Evolutionary conservation across 768 basidiomycete genomes (phyloP), one percentile per base, ranked within the genome.

Genomic region (Lyophyllum shimeji): DNA sequence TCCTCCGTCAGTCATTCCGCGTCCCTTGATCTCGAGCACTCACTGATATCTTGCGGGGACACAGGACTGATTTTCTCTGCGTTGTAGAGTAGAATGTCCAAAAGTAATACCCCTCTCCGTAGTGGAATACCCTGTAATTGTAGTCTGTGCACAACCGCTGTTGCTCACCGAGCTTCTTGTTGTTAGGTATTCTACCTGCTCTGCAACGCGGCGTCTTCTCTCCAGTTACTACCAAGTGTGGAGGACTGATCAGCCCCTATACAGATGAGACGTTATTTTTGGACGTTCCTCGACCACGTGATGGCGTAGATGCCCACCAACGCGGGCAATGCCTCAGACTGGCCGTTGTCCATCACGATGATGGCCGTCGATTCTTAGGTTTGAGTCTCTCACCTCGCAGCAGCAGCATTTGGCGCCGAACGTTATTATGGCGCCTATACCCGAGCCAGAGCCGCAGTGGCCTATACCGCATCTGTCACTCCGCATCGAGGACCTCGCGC

Each of bases 401-500:
- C 5, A 29, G 29, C n/a, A n/a, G n/a, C n/a, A 9, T 9, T 9
- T 29, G 5, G 18, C 17, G 17, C 25, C 52, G 27, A 46, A 37
- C 20, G 27, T 40, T 18, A 9, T 40, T 11, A 57, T 57, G 56
- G 11, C 56, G 12, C 54, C 63, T 12, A 52, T 57, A 11, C 49
- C 59, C 34, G 53, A 40, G 2, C 57, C 64, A 58, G 60, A 59
- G 39, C 64, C 60, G 17, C 46, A 67, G 42, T 87, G 82, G 81
- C 78, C 76, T 0, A 72, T 86, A 25, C 88, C 87, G 25, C 79
- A 70, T 43, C 74, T 90, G 52, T 68, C 74, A 18, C 65, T 89
- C 39, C 76, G 74, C 18, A 70, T 88, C 31, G 82, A 87, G 13
- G 82, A 87, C 62, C 71, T 89, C 29, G 67, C 70, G 0, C 85